Conservation (phyloP, 2,329 filamentous ascomycete species). For the Aspergillus pseudoviridinutans region DNA sequence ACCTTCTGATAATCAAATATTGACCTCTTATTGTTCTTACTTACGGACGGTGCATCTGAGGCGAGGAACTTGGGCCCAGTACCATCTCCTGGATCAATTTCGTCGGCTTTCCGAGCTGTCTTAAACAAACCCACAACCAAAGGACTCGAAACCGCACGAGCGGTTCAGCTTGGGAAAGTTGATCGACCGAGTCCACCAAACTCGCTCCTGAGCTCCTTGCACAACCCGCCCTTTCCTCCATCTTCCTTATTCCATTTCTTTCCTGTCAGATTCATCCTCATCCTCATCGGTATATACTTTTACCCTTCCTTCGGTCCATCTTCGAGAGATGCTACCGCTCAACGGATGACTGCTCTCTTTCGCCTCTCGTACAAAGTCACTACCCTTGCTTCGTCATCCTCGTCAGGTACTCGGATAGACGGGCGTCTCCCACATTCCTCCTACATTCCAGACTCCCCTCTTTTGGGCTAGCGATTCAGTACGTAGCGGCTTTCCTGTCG, state of each 20-base stretch:
- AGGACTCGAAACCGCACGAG: constrained; percentile 10
- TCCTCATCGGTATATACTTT: not conserved
- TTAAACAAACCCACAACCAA: constrained; percentile 15
- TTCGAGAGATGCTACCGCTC: constrained; percentile 16
- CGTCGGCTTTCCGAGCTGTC: constrained; percentile 15
- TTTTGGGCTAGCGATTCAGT: not conserved
- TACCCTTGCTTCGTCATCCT: constrained; percentile 22
- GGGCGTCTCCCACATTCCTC: constrained; percentile 12
- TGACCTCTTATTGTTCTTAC: not conserved
- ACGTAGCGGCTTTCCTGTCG: constrained; percentile 4
- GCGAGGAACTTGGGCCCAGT: constrained; percentile 1
- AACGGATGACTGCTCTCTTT: constrained; percentile 18
- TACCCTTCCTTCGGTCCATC: constrained; percentile 2
- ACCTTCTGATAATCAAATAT: constrained; percentile 3
- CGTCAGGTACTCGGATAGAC: constrained; percentile 18
- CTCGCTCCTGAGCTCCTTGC: constrained; percentile 5
- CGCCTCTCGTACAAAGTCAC: constrained; percentile 15
- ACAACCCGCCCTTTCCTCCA: constrained; percentile 7
- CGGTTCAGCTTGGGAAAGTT: constrained; percentile 3
- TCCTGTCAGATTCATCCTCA: constrained; percentile 13
- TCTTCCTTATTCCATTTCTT: constrained; percentile 2
- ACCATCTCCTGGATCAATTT: constrained; percentile 13
- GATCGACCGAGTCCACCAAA: constrained; percentile 15
- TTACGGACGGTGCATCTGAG: not conserved
- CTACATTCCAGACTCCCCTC: constrained; percentile 10